Percentiles rank a stretch among this genome's conserved stretches.
phyloP scores from a whole-genome alignment of 257 asterid genomes.

The Scutellaria barbata region DNA sequence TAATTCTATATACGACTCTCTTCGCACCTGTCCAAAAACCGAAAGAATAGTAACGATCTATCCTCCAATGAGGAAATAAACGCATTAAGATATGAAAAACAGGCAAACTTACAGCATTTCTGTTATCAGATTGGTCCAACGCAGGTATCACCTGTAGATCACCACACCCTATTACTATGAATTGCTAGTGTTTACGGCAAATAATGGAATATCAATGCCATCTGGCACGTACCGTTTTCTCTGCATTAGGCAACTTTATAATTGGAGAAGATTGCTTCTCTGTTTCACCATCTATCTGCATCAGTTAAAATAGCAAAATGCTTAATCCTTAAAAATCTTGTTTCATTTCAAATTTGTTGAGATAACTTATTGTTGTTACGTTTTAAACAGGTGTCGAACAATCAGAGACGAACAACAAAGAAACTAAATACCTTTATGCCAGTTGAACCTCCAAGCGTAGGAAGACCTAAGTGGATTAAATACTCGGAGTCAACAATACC shows the following conservation, averaged over 20 bases:
- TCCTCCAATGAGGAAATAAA: background rate
- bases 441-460: constrained; percentile 71
- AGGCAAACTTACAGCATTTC: constrained; percentile 58
- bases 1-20: constrained; percentile 54
- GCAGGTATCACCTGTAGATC: constrained; percentile 39
- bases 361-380: no score
- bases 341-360: no score
- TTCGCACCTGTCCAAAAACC: constrained; percentile 50
- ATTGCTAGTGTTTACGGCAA: background rate
- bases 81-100: background rate
- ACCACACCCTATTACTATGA: background rate
- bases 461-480: constrained; percentile 65
- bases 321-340: no score
- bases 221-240: constrained; percentile 31
- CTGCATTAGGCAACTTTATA: constrained; percentile 25
- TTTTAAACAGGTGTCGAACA: no score
- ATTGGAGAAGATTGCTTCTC: constrained; percentile 33
- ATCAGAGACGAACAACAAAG: background rate
- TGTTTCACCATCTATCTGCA: constrained; percentile 39
- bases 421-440: constrained; percentile 44
- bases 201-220: background rate
- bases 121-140: constrained; percentile 46
- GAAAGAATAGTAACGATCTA: background rate
- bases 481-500: constrained; percentile 80
- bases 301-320: background rate